Evolutionary conservation across 768 basidiomycete species (phyloP).

Genomic region (Naematelia aurantialba): DNA sequence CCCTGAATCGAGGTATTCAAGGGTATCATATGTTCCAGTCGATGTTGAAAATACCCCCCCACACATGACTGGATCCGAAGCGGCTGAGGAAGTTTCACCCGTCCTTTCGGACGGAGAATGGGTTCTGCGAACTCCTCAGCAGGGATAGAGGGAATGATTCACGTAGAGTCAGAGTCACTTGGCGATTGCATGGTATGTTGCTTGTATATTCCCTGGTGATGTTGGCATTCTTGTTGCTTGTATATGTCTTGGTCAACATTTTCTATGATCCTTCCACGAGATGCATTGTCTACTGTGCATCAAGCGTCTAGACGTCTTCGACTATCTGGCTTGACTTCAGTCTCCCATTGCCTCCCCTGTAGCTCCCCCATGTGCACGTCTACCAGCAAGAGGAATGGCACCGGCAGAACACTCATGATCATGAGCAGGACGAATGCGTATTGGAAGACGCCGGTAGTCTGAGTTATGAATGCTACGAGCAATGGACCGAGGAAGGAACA

Average conservation of each 20-base stretch:
- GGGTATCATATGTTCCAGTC: neutral
- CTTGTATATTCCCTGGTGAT: too few species aligned
- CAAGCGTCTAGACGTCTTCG: too few species aligned
- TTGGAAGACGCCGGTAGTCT: conserved; percentile 84
- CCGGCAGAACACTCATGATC: conserved; percentile 70
- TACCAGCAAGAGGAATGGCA: conserved; percentile 70
- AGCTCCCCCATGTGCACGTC: conserved; percentile 64
- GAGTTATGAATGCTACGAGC: conserved; percentile 80
- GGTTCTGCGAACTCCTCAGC: neutral
- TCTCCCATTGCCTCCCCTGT: conserved; percentile 53
- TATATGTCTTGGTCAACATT: too few species aligned
- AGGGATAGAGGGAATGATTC: neutral
- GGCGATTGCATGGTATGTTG: too few species aligned
- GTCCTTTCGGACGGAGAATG: neutral
- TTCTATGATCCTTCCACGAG: too few species aligned
- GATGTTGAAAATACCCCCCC: neutral
- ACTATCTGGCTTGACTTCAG: too few species aligned
- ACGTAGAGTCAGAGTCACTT: neutral
- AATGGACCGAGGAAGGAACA: conserved; percentile 88
- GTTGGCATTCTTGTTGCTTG: too few species aligned
- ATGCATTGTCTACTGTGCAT: too few species aligned
- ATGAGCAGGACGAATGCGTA: conserved; percentile 86
- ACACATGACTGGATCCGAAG: neutral
- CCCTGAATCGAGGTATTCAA: neutral
- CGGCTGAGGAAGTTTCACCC: neutral